These are phyloP conservation scores for Tricholoma matsutake DNA, from an alignment of 768 basidiomycete species.

Conservation along the genomic window DNA sequence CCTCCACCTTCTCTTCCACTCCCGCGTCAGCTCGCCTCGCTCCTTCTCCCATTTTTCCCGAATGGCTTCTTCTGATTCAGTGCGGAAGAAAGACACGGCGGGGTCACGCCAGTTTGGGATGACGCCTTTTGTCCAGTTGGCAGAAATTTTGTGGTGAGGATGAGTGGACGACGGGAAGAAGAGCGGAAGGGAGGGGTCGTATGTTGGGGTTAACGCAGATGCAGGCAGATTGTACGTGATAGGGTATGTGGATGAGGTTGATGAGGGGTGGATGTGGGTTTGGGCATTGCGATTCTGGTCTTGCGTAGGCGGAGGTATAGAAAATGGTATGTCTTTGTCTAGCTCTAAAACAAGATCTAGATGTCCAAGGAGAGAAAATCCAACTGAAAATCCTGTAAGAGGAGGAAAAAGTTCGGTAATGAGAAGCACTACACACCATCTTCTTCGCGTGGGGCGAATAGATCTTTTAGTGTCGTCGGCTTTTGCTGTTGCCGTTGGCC, in stretches of 20 bases:
- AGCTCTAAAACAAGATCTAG: conserved; percentile 72
- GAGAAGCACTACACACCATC: conserved; percentile 45
- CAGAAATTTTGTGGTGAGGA: neutral
- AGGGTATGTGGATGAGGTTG: conserved; percentile 8
- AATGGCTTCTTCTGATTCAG: conserved; percentile 58
- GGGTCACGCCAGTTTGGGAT: conserved; percentile 28
- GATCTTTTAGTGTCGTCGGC: conserved; percentile 54
- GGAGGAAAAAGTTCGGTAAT: neutral
- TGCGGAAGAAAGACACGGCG: conserved; percentile 43
- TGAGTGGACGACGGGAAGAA: conserved; percentile 52
- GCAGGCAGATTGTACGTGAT: neutral
- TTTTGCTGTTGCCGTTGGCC: conserved; percentile 9
- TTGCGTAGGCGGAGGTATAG: conserved; percentile 1
- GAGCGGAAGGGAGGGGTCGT: conserved; percentile 50
- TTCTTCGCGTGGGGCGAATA: conserved; percentile 70
- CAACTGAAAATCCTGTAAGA: conserved; percentile 32
- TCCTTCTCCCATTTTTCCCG: conserved; percentile 67
- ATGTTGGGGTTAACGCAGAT: neutral
- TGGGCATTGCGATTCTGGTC: neutral
- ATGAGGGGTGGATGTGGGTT: conserved; percentile 18
- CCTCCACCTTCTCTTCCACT: conserved; percentile 75
- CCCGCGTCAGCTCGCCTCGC: conserved; percentile 63
- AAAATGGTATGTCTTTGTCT: conserved; percentile 49
- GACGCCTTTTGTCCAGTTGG: neutral
- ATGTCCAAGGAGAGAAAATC: conserved; percentile 75